These are phyloP conservation scores for Candolleomyces efflorescens DNA, from an alignment of 768 basidiomycete genomes.

Conservation along the genomic window DNA sequence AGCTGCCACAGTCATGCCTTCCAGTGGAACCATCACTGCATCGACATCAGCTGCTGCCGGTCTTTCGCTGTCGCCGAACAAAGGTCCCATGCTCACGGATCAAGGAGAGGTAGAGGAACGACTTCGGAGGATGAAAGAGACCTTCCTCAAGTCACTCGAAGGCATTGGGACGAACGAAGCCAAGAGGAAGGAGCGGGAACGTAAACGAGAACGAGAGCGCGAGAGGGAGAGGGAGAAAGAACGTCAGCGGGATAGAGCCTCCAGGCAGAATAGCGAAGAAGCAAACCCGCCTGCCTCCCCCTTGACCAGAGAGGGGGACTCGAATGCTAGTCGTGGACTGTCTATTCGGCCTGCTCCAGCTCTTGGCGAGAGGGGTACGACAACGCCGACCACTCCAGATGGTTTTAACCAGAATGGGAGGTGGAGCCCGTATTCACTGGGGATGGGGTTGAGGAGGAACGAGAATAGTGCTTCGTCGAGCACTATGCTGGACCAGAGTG, in stretches of 20 bases:
- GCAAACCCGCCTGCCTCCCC: not conserved
- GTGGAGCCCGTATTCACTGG: conserved; percentile 11
- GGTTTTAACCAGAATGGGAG: not conserved
- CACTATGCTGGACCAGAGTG: conserved; percentile 20
- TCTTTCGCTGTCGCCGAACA: conserved; percentile 15
- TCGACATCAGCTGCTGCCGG: conserved; percentile 18
- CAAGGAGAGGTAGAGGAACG: conserved; percentile 63
- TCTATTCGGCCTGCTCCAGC: not conserved
- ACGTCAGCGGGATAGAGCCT: conserved; percentile 6
- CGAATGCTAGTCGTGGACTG: not conserved
- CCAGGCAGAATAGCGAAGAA: conserved; percentile 3
- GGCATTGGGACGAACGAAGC: conserved; percentile 33
- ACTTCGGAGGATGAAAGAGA: conserved; percentile 62
- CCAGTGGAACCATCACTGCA: not conserved
- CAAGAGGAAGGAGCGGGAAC: conserved; percentile 7
- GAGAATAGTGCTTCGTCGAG: conserved; percentile 18
- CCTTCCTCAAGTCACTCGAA: conserved; percentile 60
- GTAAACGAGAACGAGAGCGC: conserved; percentile 12
- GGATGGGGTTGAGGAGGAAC: conserved; percentile 16
- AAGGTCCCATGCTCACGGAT: conserved; percentile 59
- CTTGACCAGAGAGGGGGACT: not conserved
- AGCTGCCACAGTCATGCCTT: not conserved
- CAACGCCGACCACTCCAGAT: not conserved
- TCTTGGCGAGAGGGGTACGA: not conserved
- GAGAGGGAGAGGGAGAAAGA: conserved; percentile 7